Conservation (phyloP, 2,329 filamentous ascomycete species). For the Microthyrium microscopicum region DNA sequence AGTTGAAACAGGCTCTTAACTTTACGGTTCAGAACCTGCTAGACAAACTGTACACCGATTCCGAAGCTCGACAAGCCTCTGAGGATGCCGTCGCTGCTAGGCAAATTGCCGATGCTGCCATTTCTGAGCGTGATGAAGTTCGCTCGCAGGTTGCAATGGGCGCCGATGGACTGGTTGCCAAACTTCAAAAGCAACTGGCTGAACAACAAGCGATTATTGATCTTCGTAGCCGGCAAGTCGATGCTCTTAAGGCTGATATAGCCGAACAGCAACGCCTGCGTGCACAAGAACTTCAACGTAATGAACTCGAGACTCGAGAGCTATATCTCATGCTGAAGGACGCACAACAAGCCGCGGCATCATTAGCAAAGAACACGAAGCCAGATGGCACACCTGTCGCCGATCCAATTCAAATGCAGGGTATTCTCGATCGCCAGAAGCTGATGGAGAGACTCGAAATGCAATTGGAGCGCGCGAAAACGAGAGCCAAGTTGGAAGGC, state of each 20-base stretch:
- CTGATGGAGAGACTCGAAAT: conserved; percentile 90
- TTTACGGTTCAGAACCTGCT: conserved; percentile 92
- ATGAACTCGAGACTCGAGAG: conserved; percentile 90
- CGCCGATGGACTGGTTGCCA: conserved; percentile 82
- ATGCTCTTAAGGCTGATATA: conserved; percentile 76
- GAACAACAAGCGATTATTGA: conserved; percentile 86
- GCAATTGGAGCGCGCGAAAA: conserved; percentile 93
- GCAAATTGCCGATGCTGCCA: conserved; percentile 86
- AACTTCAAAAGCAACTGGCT: conserved; percentile 83
- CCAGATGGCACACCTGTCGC: neutral
- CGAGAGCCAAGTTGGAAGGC: conserved; percentile 91
- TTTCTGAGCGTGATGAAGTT: conserved; percentile 94
- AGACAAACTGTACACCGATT: conserved; percentile 92
- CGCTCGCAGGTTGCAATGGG: conserved; percentile 74
- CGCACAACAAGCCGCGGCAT: conserved; percentile 87
- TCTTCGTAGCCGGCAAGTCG: conserved; percentile 69
- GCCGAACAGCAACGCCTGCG: conserved; percentile 72
- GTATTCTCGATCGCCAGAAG: conserved; percentile 80
- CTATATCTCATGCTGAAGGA: conserved; percentile 96
- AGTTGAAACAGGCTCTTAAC: conserved; percentile 92
- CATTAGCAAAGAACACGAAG: conserved; percentile 49
- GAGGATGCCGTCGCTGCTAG: conserved; percentile 83
- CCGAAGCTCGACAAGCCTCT: conserved; percentile 76
- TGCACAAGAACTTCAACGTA: conserved; percentile 80
- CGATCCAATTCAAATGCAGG: conserved; percentile 66